Conservation (phyloP, 306 rosid genomes). For the Ziziphus jujuba region DNA sequence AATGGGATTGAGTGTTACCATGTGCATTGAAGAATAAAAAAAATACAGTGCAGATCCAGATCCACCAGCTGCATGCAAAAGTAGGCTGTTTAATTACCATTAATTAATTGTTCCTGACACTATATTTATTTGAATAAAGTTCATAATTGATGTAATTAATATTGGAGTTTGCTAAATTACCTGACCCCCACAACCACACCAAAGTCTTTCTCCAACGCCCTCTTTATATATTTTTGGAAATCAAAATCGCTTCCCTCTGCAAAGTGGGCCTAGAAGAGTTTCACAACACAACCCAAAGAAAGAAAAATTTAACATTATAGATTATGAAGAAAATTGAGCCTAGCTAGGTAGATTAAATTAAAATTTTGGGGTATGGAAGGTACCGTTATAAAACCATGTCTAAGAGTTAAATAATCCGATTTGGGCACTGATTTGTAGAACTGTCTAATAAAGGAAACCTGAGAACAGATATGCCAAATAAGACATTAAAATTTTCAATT, state of each 20-base stretch:
- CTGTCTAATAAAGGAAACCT: constrained; percentile 52
- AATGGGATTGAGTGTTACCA: constrained; percentile 30
- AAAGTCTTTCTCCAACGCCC: constrained; percentile 57
- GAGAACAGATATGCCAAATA: constrained; percentile 5
- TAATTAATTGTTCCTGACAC: neutral
- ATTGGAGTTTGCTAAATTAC: constrained; percentile 17
- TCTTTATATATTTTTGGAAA: constrained; percentile 48
- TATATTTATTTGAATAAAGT: neutral
- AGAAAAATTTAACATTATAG: too few species aligned
- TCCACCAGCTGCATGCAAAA: constrained; percentile 61
- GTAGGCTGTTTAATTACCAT: neutral
- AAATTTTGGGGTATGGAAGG: neutral
- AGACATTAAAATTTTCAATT: neutral
- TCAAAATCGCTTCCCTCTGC: constrained; percentile 52
- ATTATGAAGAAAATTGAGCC: neutral
- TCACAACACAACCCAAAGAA: neutral
- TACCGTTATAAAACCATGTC: constrained; percentile 67
- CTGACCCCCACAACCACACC: constrained; percentile 52
- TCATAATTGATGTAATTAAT: neutral
- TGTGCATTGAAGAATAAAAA: constrained; percentile 53
- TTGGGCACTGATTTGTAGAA: constrained; percentile 48
- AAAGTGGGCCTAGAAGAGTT: constrained; percentile 48
- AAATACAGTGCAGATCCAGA: constrained; percentile 47
- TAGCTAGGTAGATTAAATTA: neutral
- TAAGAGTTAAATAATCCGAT: constrained; percentile 58